These are phyloP conservation scores for Chaetomiaceae sp. DNA, from an alignment of 2,329 filamentous ascomycete genomes.

Conservation along the genomic window DNA sequence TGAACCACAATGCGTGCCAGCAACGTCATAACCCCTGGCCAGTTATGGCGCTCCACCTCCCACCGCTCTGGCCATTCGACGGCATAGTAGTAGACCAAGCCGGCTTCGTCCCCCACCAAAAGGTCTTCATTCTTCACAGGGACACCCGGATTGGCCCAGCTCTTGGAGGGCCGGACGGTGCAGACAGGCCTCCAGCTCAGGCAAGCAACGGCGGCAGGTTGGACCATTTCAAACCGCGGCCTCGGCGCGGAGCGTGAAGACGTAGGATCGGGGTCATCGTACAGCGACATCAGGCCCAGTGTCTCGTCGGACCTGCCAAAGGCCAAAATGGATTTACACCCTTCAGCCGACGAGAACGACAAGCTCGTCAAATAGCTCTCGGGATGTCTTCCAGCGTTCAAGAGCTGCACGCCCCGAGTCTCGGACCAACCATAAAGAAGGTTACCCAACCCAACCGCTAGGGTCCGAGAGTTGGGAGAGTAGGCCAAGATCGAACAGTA, in stretches of 20 bases:
- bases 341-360: constrained; percentile 79
- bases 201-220: constrained; percentile 70
- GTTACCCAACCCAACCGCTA: constrained; percentile 79
- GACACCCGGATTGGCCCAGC: constrained; percentile 42
- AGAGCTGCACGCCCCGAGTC: constrained; percentile 56
- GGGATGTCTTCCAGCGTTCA: constrained; percentile 44
- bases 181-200: constrained; percentile 72
- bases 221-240: constrained; percentile 70
- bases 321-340: constrained; percentile 75
- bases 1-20: constrained; percentile 75
- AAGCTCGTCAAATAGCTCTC: constrained; percentile 70
- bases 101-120: constrained; percentile 77
- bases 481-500: constrained; percentile 92
- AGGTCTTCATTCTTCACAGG: constrained; percentile 73
- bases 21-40: constrained; percentile 74
- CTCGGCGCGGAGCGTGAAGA: constrained; percentile 38
- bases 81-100: constrained; percentile 81
- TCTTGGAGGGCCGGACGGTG: constrained; percentile 49
- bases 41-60: constrained; percentile 61
- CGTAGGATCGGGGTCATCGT: constrained; percentile 42
- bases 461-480: constrained; percentile 64
- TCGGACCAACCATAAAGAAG: constrained; percentile 90
- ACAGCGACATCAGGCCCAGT: constrained; percentile 72
- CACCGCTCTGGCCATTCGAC: constrained; percentile 74
- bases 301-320: constrained; percentile 75